Conservation (phyloP, 306 rosid genomes). For the Prunus kanzakura region DNA sequence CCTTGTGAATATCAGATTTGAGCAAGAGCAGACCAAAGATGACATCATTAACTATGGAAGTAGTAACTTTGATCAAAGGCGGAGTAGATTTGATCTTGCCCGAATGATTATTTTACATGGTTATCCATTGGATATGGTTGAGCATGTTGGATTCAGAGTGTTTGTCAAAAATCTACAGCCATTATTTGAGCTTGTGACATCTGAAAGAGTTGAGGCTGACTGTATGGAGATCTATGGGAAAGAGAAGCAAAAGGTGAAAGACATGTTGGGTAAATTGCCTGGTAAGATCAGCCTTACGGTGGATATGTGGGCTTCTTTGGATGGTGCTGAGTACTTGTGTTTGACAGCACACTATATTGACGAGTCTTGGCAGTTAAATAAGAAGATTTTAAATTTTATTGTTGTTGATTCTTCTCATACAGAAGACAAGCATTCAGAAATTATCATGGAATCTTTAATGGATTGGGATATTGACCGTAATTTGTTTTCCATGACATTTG, state of each 20-base stretch:
- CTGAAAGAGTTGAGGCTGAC: constrained; percentile 80
- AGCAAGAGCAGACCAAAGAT: constrained; percentile 82
- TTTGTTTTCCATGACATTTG: constrained; percentile 82
- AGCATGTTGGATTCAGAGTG: constrained; percentile 88
- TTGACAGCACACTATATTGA: constrained; percentile 88
- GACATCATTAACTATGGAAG: constrained; percentile 46
- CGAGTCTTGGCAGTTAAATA: constrained; percentile 83
- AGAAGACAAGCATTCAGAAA: constrained; percentile 74
- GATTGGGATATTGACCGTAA: constrained; percentile 99
- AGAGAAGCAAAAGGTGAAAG: constrained; percentile 87
- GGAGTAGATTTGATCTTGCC: constrained; percentile 91
- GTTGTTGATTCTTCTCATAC: constrained; percentile 74
- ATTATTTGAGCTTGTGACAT: constrained; percentile 74
- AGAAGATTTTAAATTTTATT: constrained; percentile 70
- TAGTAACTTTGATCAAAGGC: constrained; percentile 75
- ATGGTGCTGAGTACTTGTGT: constrained; percentile 66
- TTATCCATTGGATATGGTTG: constrained; percentile 92
- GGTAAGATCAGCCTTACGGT: constrained; percentile 87
- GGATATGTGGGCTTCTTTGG: constrained; percentile 69
- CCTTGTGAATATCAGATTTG: constrained; percentile 81
- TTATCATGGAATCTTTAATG: constrained; percentile 76
- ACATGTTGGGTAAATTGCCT: constrained; percentile 87
- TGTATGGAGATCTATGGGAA: constrained; percentile 80
- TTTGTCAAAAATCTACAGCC: constrained; percentile 96
- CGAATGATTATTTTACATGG: constrained; percentile 98